Conservation (phyloP, 768 basidiomycete species). For the Amanita thiersii region DNA sequence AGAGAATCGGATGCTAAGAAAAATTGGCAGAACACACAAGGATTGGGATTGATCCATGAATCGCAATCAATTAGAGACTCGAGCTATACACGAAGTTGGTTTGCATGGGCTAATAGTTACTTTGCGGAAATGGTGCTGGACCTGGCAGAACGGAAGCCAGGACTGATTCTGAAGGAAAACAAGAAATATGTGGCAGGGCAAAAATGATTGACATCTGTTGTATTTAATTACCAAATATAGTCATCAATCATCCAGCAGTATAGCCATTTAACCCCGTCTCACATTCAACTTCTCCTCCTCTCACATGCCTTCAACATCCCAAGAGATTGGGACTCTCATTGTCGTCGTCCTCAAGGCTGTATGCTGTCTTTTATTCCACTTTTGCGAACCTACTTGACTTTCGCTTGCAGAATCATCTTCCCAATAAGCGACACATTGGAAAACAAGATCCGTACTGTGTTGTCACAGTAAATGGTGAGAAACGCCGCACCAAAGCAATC, state of each 20-base stretch:
- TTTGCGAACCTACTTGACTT: slow-evolving; percentile 12
- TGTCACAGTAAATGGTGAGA: slow-evolving; percentile 72
- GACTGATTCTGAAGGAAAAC: slow-evolving; percentile 49
- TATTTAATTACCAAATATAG: slow-evolving; percentile 8
- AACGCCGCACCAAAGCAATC: slow-evolving; percentile 84
- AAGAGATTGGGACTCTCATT: slow-evolving; percentile 88
- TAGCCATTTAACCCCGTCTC: slow-evolving; percentile 1
- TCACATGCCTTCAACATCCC: slow-evolving; percentile 51
- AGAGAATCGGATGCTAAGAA: slow-evolving; percentile 2
- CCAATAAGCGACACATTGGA: slow-evolving; percentile 86
- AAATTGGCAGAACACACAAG: slow-evolving; percentile 51
- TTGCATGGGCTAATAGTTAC: slow-evolving; percentile 80
- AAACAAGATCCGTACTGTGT: slow-evolving; percentile 97
- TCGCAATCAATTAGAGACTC: slow-evolving; percentile 55
- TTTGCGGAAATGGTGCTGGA: slow-evolving; percentile 80
- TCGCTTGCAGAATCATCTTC: slow-evolving; percentile 69
- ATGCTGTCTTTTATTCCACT: slow-evolving; percentile 26
- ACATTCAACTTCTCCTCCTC: slow-evolving; percentile 9
- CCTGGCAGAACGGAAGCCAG: slow-evolving; percentile 65
- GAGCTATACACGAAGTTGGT: slow-evolving; percentile 67
- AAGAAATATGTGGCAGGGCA: slow-evolving; percentile 50
- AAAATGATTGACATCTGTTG: slow-evolving; percentile 14
- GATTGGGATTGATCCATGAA: slow-evolving; percentile 75
- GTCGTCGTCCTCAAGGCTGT: slow-evolving; percentile 93
- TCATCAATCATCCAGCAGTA: slow-evolving; percentile 3